phyloP scores from a whole-genome alignment of 1,284 basidiomycete species.

The Fomitopsis pinicola region DNA sequence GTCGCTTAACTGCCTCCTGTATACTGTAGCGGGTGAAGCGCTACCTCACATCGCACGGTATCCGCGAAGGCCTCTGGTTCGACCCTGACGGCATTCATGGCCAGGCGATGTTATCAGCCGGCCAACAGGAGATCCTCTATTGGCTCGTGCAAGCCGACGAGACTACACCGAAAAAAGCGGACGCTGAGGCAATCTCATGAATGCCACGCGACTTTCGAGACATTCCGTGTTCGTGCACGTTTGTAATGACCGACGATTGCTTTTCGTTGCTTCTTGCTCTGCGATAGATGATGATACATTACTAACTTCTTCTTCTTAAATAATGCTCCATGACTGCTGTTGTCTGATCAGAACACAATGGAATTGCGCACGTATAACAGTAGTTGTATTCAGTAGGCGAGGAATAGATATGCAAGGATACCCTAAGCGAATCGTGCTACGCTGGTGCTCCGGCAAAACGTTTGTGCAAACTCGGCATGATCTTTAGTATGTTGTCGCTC shows the following conservation, averaged over 20 bases:
- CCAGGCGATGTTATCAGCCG: slow-evolving; percentile 57
- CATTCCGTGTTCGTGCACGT: neutral
- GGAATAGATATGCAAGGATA: neutral
- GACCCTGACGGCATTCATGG: slow-evolving; percentile 72
- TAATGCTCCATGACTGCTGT: neutral
- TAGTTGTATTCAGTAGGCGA: neutral
- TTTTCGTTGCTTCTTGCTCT: neutral
- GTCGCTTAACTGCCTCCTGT: neutral
- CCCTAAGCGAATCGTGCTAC: neutral
- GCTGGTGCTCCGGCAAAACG: neutral
- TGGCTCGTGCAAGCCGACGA: slow-evolving; percentile 46
- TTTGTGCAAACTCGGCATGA: slow-evolving; percentile 4
- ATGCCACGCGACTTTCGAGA: neutral
- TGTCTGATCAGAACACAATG: neutral
- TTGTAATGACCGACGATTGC: neutral
- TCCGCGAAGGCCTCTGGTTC: slow-evolving; percentile 66
- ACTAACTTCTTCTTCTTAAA: neutral
- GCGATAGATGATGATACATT: neutral
- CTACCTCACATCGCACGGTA: slow-evolving; percentile 75
- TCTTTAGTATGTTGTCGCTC: slow-evolving; percentile 39
- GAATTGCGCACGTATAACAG: neutral
- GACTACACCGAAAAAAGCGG: neutral
- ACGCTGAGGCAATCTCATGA: neutral
- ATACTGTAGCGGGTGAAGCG: slow-evolving; percentile 56
- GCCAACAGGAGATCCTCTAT: slow-evolving; percentile 56